phyloP scores from a whole-genome alignment of 2,329 filamentous ascomycete species.

The Rutstroemia sp. region DNA sequence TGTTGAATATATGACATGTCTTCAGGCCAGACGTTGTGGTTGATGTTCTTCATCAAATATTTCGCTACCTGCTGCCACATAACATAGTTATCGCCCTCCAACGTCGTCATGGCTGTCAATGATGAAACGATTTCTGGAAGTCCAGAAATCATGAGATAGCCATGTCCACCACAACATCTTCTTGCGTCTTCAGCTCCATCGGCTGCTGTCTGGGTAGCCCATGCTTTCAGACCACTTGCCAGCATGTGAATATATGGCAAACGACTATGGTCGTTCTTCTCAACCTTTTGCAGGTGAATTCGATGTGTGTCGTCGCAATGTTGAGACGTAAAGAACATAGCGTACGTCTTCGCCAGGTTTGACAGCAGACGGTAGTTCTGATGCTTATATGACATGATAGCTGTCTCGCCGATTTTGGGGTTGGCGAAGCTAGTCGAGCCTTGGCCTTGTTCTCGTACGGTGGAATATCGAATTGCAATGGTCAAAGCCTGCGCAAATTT shows the following conservation, averaged over 20 bases:
- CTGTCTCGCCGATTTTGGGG: background rate
- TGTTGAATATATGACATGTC: constrained; percentile 9
- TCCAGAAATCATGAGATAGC: constrained; percentile 31
- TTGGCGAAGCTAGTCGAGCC: background rate
- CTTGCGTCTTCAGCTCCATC: constrained; percentile 31
- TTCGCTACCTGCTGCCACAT: constrained; percentile 34
- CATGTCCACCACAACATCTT: constrained; percentile 34
- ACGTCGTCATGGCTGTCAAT: constrained; percentile 26
- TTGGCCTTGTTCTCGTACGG: constrained; percentile 22
- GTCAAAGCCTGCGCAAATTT: constrained; percentile 30
- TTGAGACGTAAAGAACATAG: constrained; percentile 20
- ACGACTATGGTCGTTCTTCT: constrained; percentile 9
- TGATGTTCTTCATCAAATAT: constrained; percentile 15
- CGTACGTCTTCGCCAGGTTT: constrained; percentile 24
- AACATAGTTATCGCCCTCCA: constrained; percentile 37
- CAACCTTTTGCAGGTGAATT: background rate
- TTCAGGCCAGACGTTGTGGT: background rate
- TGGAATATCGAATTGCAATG: constrained; percentile 31
- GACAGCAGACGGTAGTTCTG: constrained; percentile 26
- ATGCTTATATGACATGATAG: constrained; percentile 21
- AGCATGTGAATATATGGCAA: constrained; percentile 24
- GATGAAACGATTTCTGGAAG: constrained; percentile 27
- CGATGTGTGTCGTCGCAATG: background rate
- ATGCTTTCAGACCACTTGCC: constrained; percentile 26
- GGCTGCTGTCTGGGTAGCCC: constrained; percentile 21